Conservation (phyloP, 1,139 yeast species). For the Candida tetrigidarum region DNA sequence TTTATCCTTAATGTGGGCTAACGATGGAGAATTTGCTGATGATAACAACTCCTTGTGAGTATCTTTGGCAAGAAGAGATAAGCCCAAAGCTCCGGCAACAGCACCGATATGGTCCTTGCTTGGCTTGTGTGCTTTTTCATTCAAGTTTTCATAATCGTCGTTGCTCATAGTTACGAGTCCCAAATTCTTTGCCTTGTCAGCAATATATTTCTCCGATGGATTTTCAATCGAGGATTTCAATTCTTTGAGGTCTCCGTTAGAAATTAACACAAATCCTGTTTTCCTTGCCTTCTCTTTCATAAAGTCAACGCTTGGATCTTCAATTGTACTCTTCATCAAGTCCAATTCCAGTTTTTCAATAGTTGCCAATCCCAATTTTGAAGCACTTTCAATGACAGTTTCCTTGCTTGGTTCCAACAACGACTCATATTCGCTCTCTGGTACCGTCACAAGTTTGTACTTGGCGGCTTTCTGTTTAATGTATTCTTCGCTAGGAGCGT, state of each 20-base stretch:
- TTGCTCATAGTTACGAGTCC: constrained; percentile 20
- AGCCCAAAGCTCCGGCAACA: constrained; percentile 20
- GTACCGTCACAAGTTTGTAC: constrained; percentile 22
- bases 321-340: constrained; percentile 11
- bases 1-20: constrained; percentile 25
- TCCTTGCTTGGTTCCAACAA: constrained; percentile 27
- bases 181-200: constrained; percentile 20
- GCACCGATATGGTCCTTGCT: constrained; percentile 18
- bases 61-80: constrained; percentile 30
- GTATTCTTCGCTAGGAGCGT: constrained; percentile 29
- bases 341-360: constrained; percentile 19
- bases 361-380: constrained; percentile 19
- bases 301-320: constrained; percentile 22
- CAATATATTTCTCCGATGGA: constrained; percentile 31
- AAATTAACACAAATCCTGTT: constrained; percentile 23
- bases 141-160: constrained; percentile 15
- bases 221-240: constrained; percentile 21
- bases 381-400: constrained; percentile 20
- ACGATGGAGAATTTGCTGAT: constrained; percentile 20
- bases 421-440: constrained; percentile 27
- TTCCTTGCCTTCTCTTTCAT: constrained; percentile 24
- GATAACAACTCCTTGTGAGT: constrained; percentile 22
- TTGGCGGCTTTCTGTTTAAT: constrained; percentile 22
- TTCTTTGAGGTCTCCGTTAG: constrained; percentile 19
- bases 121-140: constrained; percentile 17